Evolutionary conservation across 2,329 filamentous ascomycete species (phyloP).

Genomic region (Mollisiaceae sp.): DNA sequence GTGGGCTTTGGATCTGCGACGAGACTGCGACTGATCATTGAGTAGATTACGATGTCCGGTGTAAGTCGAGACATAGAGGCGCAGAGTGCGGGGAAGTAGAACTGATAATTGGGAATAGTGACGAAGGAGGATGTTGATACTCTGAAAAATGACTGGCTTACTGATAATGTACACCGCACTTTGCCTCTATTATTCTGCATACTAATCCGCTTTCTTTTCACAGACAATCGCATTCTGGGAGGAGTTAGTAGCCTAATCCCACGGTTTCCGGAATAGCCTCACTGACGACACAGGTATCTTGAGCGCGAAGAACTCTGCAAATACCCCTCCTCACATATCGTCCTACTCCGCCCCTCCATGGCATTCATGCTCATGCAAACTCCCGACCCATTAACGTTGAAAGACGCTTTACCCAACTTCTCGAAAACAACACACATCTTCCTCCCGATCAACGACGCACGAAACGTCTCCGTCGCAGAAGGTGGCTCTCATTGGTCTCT

Average conservation of each 20-base stretch:
- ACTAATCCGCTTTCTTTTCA: conserved; percentile 19
- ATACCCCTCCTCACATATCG: conserved; percentile 83
- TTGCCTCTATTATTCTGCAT: background rate
- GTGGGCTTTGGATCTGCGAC: conserved; percentile 35
- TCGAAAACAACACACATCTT: conserved; percentile 86
- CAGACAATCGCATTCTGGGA: conserved; percentile 98
- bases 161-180: conserved; percentile 74
- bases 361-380: conserved; percentile 87
- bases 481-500: conserved; percentile 95
- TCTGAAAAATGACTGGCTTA: conserved; percentile 92
- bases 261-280: conserved; percentile 10
- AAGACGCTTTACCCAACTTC: conserved; percentile 81
- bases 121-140: conserved; percentile 88
- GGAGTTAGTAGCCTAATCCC: conserved; percentile 63
- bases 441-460: conserved; percentile 90
- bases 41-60: conserved; percentile 67
- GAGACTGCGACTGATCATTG: conserved; percentile 24
- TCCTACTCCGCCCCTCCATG: conserved; percentile 91
- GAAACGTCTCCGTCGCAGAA: conserved; percentile 77
- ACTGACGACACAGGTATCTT: conserved; percentile 64
- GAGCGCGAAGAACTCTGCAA: conserved; percentile 84
- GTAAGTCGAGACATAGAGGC: conserved; percentile 47
- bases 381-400: conserved; percentile 58
- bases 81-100: background rate
- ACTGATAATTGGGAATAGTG: conserved; percentile 57